Conservation (phyloP, 768 basidiomycete genomes). For the Pisolithus microcarpus region DNA sequence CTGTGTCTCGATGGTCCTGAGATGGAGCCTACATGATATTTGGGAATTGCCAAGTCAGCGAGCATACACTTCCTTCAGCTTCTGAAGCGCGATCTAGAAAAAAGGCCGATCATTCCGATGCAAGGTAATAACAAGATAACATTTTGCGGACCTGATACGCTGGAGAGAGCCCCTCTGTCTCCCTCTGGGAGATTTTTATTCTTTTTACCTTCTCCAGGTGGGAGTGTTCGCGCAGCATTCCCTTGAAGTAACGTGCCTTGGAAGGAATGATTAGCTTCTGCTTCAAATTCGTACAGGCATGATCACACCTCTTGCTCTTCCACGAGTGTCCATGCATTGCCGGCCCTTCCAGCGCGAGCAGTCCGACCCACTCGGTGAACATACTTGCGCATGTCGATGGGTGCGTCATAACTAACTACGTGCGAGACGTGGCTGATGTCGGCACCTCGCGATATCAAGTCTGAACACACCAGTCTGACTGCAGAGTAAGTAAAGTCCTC, state of each 20-base stretch:
- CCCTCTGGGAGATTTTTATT: slow-evolving; percentile 56
- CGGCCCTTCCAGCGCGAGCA: slow-evolving; percentile 82
- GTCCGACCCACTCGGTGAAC: slow-evolving; percentile 96
- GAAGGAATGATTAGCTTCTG: slow-evolving; percentile 2
- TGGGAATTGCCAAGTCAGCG: slow-evolving; percentile 3
- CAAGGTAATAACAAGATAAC: not conserved
- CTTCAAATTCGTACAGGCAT: not conserved
- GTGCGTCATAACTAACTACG: slow-evolving; percentile 92
- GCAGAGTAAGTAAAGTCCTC: slow-evolving; percentile 4
- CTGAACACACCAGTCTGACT: slow-evolving; percentile 86
- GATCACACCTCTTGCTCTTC: slow-evolving; percentile 80
- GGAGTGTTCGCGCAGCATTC: slow-evolving; percentile 64
- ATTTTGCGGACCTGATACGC: slow-evolving; percentile 59
- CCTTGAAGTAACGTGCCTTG: slow-evolving; percentile 84
- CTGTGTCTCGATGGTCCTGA: too few relatives aligned
- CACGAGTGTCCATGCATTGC: slow-evolving; percentile 73
- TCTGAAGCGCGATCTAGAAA: slow-evolving; percentile 23
- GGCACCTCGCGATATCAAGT: slow-evolving; percentile 91
- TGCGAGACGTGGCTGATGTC: slow-evolving; percentile 89
- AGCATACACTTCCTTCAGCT: slow-evolving; percentile 21
- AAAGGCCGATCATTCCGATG: not conserved
- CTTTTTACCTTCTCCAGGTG: slow-evolving; percentile 64
- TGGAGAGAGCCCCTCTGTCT: slow-evolving; percentile 45
- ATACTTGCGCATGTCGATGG: slow-evolving; percentile 95
- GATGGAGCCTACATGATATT: too few relatives aligned